phyloP scores from a whole-genome alignment of 2,329 filamentous ascomycete species.

The Ploettnerulaceae sp. region DNA sequence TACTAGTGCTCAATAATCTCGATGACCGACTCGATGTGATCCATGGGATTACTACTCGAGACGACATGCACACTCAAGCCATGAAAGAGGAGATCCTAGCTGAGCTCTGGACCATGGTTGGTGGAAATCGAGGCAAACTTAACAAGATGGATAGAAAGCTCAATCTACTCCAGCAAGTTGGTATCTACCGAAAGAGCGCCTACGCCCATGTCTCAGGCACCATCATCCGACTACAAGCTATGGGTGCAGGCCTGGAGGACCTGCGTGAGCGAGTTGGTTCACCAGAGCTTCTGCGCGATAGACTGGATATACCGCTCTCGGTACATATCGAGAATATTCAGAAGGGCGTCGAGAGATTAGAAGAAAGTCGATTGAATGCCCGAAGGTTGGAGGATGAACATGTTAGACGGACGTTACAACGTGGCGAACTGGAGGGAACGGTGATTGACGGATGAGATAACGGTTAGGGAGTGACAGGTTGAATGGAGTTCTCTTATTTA shows the following conservation, averaged over 20 bases:
- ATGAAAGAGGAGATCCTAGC: constrained; percentile 63
- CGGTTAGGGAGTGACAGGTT: not conserved
- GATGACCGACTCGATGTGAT: constrained; percentile 68
- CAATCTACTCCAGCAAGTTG: constrained; percentile 59
- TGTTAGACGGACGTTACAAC: constrained; percentile 47
- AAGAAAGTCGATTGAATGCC: constrained; percentile 56
- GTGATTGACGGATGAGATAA: constrained; percentile 26
- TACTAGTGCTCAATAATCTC: constrained; percentile 60
- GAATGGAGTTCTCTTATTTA: not conserved
- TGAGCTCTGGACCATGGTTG: constrained; percentile 68
- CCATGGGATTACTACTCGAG: constrained; percentile 61
- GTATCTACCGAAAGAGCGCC: constrained; percentile 59
- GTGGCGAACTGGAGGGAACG: constrained; percentile 38
- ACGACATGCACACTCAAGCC: constrained; percentile 52
- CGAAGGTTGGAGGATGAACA: constrained; percentile 55
- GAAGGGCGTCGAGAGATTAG: constrained; percentile 65
- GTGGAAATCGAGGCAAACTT: constrained; percentile 58
- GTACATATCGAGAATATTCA: constrained; percentile 75
- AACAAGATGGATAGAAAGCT: constrained; percentile 60
- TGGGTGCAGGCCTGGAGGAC: constrained; percentile 65
- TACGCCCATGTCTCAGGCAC: constrained; percentile 64
- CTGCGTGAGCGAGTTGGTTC: constrained; percentile 65
- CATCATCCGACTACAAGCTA: constrained; percentile 68
- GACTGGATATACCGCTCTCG: constrained; percentile 54
- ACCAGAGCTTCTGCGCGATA: constrained; percentile 54